Conservation (phyloP, 2,329 filamentous ascomycete species). For the Sclerotinia glacialis region DNA sequence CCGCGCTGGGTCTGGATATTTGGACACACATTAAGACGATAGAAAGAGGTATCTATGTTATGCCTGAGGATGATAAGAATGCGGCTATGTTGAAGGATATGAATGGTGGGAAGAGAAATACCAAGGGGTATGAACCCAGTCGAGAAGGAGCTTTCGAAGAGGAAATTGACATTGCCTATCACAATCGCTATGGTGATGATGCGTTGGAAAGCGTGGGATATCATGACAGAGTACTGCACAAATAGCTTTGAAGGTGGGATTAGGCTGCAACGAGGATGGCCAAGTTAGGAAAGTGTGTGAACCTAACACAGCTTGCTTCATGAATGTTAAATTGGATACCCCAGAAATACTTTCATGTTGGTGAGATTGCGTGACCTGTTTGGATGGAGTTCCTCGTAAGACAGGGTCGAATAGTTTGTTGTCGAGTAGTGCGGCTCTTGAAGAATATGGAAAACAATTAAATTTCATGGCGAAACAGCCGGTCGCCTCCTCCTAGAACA, state of each 20-base stretch:
- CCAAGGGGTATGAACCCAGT: constrained; percentile 28
- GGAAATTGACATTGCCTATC: constrained; percentile 34
- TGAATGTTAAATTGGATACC: not conserved
- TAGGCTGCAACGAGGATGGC: not conserved
- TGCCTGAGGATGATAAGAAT: constrained; percentile 35
- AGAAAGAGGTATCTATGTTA: constrained; percentile 29
- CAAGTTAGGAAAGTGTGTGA: not conserved
- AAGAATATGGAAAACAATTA: not conserved
- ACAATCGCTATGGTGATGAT: constrained; percentile 33
- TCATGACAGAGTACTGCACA: not conserved
- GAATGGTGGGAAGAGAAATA: constrained; percentile 24
- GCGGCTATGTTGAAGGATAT: constrained; percentile 27
- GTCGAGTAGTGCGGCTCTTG: not conserved
- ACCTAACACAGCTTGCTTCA: not conserved
- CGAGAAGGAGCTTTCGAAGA: constrained; percentile 12
- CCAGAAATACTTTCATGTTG: not conserved
- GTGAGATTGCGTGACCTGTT: not conserved
- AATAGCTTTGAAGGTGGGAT: not conserved
- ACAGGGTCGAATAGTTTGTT: not conserved
- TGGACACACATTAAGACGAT: constrained; percentile 30
- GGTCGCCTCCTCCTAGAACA: not conserved
- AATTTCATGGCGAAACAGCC: not conserved
- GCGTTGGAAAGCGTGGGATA: constrained; percentile 7
- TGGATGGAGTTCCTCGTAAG: not conserved
- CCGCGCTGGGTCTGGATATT: constrained; percentile 33